These are phyloP conservation scores for Wickerhamiella occidentalis DNA, from an alignment of 805 yeast genomes.

Conservation along the genomic window DNA sequence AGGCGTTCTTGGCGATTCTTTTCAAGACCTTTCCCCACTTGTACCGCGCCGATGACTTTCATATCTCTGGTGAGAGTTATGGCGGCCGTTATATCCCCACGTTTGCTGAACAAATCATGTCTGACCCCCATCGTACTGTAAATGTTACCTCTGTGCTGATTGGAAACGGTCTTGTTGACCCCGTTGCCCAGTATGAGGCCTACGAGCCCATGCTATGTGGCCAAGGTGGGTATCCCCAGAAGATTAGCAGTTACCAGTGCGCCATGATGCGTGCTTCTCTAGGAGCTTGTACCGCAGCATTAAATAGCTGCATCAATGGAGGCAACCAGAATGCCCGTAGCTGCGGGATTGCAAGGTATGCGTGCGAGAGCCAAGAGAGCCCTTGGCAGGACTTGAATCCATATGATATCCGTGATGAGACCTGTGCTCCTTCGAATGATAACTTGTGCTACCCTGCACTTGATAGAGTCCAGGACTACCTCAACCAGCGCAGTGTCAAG, in stretches of 20 bases:
- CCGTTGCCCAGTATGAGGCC: slow-evolving; percentile 61
- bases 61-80: slow-evolving; percentile 86
- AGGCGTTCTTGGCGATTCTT: slow-evolving; percentile 69
- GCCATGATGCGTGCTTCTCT: slow-evolving; percentile 10
- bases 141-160: slow-evolving; percentile 69
- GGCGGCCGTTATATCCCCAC: slow-evolving; percentile 93
- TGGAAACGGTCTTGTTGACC: slow-evolving; percentile 89
- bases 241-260: slow-evolving; percentile 15
- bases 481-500: slow-evolving; percentile 44
- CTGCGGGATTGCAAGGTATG: slow-evolving; percentile 13
- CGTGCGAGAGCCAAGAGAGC: slow-evolving; percentile 14
- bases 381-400: slow-evolving; percentile 40
- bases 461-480: slow-evolving; percentile 39
- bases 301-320: slow-evolving; percentile 15
- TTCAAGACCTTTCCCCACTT: slow-evolving; percentile 68
- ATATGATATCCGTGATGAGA: slow-evolving; percentile 47
- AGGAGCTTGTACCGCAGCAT: slow-evolving; percentile 11
- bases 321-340: slow-evolving; percentile 5
- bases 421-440: slow-evolving; percentile 52
- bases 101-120: slow-evolving; percentile 45
- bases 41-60: slow-evolving; percentile 48
- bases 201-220: slow-evolving; percentile 95
- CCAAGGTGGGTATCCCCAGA: slow-evolving; percentile 51
- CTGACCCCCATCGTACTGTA: slow-evolving; percentile 38
- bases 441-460: slow-evolving; percentile 44